phyloP scores from a whole-genome alignment of 140 eudicot species.

The Cichorium intybus region DNA sequence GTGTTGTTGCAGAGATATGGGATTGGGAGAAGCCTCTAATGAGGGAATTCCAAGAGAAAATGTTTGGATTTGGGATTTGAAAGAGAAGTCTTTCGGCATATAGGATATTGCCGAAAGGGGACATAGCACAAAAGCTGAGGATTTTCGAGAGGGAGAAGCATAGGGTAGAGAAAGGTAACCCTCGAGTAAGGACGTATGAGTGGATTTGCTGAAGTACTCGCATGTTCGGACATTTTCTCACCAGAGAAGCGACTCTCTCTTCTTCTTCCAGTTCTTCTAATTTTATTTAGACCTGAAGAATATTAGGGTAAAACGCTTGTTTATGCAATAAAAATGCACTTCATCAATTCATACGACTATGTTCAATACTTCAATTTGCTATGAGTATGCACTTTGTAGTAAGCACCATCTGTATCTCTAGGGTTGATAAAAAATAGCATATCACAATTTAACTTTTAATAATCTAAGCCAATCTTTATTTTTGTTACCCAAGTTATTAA shows the following conservation, averaged over 20 bases:
- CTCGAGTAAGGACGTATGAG: constrained; percentile 47
- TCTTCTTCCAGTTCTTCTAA: constrained; percentile 47
- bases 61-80: constrained; percentile 45
- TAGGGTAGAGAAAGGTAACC: constrained; percentile 33
- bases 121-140: constrained; percentile 42
- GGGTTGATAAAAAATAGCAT: no score
- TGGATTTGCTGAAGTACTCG: constrained; percentile 60
- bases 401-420: no score
- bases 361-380: no score
- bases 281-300: constrained; percentile 7
- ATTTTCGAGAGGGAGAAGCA: constrained; percentile 52
- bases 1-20: constrained; percentile 23
- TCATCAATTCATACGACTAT: neutral
- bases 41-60: constrained; percentile 47
- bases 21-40: constrained; percentile 32
- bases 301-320: constrained; percentile 28
- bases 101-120: constrained; percentile 29
- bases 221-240: constrained; percentile 61
- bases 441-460: no score
- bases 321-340: constrained; percentile 22
- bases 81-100: constrained; percentile 42
- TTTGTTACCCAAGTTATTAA: no score
- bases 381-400: no score
- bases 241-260: constrained; percentile 33
- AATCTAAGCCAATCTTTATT: no score